Evolutionary conservation across 2,329 filamentous ascomycete genomes (phyloP), one percentile per base, ranked within the genome.

Genomic region (Capronia coronata): DNA sequence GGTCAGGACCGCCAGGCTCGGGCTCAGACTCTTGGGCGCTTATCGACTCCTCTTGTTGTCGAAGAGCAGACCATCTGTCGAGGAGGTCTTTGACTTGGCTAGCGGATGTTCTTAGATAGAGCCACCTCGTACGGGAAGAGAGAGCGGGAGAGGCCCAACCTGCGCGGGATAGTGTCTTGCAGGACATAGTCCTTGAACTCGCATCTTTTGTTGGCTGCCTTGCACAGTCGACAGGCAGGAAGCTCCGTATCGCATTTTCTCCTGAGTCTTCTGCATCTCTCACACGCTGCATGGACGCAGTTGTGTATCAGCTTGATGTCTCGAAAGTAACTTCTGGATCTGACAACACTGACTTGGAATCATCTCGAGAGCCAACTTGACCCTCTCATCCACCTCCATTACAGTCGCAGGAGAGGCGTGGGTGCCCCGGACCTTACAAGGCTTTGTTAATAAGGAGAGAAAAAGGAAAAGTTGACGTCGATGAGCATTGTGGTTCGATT

Each of bases 171-270:
- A 1, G 22, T 16, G 8, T 43, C 40, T 7, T 32, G 23, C 10
- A 43, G 40, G 7, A 43, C 40, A 8, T 29, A 13, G 22, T 43
- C 40, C 25, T 21, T 32, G 25, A 43, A 29, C 40, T 43, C 40
- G 23, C 40, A 43, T 10, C 13, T 18, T 18, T 16, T 10, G 10
- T 32, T 29, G 1, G 27, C 25, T 2, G 25, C 22, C 3, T 14
- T 30, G 40, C 40, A 43, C 22, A 32, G 13, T 19, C 23, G 23
- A 43, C 40, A 43, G n/a, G 23, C 13, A n/a, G 40, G 40, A 2
- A 43, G 25, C 5, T 43, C 40, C 4, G 40, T 43, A 14, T 43
- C 40, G 23, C 40, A 43, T 18, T 43, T 43, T 21, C 40, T 29
- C 32, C 23, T 43, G 7, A 43, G 16, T 32, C 40, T 29, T n/a